Conservation (phyloP, 1,139 yeast genomes). For the Candida sp. region DNA sequence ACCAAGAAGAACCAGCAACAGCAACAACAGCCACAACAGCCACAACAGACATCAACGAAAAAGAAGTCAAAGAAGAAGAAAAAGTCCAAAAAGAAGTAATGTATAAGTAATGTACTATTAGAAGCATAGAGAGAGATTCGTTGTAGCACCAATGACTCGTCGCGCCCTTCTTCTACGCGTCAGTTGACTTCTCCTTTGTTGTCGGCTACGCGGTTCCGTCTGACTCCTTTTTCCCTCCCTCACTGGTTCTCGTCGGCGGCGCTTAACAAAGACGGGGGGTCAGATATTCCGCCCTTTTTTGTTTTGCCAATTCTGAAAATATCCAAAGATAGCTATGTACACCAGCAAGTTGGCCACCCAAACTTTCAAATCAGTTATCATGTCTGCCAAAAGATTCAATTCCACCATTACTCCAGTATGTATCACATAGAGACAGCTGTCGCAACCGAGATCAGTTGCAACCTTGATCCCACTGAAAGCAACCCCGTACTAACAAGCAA, state of each 20-base stretch:
- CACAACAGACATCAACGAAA: slow-evolving; percentile 10
- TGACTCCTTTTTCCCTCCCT: not conserved
- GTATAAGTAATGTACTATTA: not conserved
- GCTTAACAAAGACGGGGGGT: not conserved
- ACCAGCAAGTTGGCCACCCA: slow-evolving; percentile 23
- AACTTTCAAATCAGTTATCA: slow-evolving; percentile 22
- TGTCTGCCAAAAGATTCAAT: slow-evolving; percentile 26
- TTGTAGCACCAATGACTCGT: not conserved
- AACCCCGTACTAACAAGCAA: slow-evolving; percentile 27
- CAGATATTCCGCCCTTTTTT: not conserved
- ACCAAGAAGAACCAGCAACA: not conserved
- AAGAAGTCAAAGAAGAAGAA: slow-evolving; percentile 28
- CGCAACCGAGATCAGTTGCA: not conserved
- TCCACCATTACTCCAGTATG: slow-evolving; percentile 53
- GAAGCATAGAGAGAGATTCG: not conserved
- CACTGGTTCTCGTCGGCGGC: not conserved
- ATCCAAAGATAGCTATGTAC: slow-evolving; percentile 19
- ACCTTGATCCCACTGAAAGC: too few species aligned
- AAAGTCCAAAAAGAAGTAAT: slow-evolving; percentile 26
- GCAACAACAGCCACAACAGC: not conserved
- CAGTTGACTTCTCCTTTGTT: not conserved
- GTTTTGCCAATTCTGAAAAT: not conserved
- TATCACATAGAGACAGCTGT: slow-evolving; percentile 11
- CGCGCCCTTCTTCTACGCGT: not conserved
- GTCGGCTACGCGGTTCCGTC: not conserved